Evolutionary conservation across 495 filamentous ascomycete species (phyloP).

Genomic region (Tuber brumale): DNA sequence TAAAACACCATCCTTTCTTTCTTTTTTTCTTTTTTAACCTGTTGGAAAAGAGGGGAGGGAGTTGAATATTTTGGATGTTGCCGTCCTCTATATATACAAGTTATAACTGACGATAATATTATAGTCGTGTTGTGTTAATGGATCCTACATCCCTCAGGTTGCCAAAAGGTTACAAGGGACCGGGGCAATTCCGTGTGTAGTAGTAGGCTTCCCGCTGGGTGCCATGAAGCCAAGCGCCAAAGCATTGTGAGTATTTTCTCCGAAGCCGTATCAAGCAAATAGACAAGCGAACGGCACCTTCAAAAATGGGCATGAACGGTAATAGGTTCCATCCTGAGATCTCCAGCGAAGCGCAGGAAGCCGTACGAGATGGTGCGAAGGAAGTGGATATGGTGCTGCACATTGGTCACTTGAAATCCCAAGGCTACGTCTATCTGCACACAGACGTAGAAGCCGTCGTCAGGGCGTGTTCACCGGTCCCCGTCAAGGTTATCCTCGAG

Average conservation of each 20-base stretch:
- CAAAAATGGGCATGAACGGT: not conserved
- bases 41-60: conserved; percentile 13
- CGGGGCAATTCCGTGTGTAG: conserved; percentile 53
- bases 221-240: conserved; percentile 53
- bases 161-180: conserved; percentile 50
- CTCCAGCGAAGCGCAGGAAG: conserved; percentile 51
- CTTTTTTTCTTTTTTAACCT: no score
- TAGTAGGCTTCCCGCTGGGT: conserved; percentile 64
- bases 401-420: conserved; percentile 50
- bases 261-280: conserved; percentile 12
- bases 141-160: conserved; percentile 49
- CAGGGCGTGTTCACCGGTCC: conserved; percentile 48
- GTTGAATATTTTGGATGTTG: not conserved
- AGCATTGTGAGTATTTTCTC: conserved; percentile 42
- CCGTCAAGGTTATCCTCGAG: conserved; percentile 62
- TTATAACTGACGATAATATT: not conserved
- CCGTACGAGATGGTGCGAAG: conserved; percentile 53
- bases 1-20: conserved; percentile 15
- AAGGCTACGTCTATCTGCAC: conserved; percentile 52
- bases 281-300: conserved; percentile 4
- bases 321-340: not conserved
- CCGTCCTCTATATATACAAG: not conserved
- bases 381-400: conserved; percentile 68
- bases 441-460: conserved; percentile 53
- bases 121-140: conserved; percentile 39